Percentiles rank a stretch among this genome's conserved stretches.
Evolutionary conservation across 352 stramenopile species (phyloP).

Genomic region (Thalassiosira ordinaria): DNA sequence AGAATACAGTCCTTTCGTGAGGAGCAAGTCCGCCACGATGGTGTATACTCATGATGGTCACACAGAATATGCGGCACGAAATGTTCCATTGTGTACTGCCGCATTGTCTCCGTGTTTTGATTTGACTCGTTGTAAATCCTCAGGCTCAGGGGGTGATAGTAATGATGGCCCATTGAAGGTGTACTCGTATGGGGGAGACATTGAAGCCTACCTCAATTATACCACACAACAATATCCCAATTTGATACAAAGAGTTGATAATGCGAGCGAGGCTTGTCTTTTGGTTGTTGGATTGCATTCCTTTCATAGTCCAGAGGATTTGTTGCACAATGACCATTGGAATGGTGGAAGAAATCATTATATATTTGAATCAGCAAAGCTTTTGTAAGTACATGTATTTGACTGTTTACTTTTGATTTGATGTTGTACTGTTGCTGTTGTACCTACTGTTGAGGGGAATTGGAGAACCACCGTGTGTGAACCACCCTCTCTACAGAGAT

Average conservation of each 20-base stretch:
- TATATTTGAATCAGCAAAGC: not conserved
- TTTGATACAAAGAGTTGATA: not conserved
- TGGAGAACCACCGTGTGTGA: too few relatives aligned
- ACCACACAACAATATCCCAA: not conserved
- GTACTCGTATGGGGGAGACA: not conserved
- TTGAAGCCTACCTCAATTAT: not conserved
- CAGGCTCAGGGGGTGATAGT: too few relatives aligned
- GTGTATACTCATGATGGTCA: not conserved
- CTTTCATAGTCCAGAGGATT: not conserved
- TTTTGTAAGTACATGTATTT: too few relatives aligned
- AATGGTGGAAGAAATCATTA: not conserved
- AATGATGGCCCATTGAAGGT: not conserved
- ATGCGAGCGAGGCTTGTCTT: not conserved
- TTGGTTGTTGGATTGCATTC: not conserved
- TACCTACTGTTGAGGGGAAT: too few relatives aligned
- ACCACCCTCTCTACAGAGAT: too few relatives aligned
- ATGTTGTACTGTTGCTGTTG: too few relatives aligned
- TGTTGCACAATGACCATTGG: not conserved
- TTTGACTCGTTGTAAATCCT: not conserved
- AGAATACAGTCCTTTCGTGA: not conserved
- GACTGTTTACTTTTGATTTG: too few relatives aligned
- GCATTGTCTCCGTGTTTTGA: not conserved
- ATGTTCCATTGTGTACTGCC: not conserved
- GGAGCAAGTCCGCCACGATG: not conserved
- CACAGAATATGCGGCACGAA: not conserved